Percentiles rank a stretch among this genome's conserved stretches.
Conservation (phyloP, 2,329 filamentous ascomycete genomes). For the Zopfia rhizophila region DNA sequence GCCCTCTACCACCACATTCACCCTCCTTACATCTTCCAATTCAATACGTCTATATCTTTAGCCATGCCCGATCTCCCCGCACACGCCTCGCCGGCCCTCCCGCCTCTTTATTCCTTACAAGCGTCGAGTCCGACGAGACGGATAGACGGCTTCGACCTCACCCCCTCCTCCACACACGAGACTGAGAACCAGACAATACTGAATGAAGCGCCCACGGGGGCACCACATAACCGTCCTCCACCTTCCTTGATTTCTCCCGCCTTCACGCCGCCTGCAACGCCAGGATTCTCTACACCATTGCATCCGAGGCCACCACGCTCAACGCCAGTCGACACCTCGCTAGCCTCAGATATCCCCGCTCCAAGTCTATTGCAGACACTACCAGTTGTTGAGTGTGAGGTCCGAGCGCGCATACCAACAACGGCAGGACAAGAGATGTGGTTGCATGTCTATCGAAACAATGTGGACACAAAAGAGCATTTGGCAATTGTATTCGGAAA, state of each 20-base stretch:
- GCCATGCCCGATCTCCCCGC: conserved; percentile 66
- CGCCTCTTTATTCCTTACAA: conserved; percentile 66
- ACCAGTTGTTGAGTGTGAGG: conserved; percentile 90
- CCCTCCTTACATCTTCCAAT: conserved; percentile 6
- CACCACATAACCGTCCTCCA: conserved; percentile 34
- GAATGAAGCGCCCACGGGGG: conserved; percentile 16
- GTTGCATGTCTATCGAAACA: conserved; percentile 92
- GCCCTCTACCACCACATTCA: neutral
- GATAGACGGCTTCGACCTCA: conserved; percentile 52
- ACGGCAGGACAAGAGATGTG: conserved; percentile 96
- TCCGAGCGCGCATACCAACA: conserved; percentile 93
- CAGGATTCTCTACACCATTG: conserved; percentile 46
- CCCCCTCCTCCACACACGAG: conserved; percentile 20
- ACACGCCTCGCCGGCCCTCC: conserved; percentile 62
- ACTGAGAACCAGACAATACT: conserved; percentile 30
- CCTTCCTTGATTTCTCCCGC: conserved; percentile 60
- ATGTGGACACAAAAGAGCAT: conserved; percentile 93
- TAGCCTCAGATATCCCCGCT: conserved; percentile 58
- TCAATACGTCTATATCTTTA: conserved; percentile 1
- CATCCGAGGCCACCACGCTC: conserved; percentile 50
- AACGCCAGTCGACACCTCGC: conserved; percentile 55
- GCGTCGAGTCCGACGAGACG: conserved; percentile 52
- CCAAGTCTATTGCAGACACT: conserved; percentile 79
- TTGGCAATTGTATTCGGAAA: conserved; percentile 96
- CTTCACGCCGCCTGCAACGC: conserved; percentile 53